These are phyloP conservation scores for Polygonum aviculare DNA, from an alignment of 148 eudicot species.

Conservation along the genomic window DNA sequence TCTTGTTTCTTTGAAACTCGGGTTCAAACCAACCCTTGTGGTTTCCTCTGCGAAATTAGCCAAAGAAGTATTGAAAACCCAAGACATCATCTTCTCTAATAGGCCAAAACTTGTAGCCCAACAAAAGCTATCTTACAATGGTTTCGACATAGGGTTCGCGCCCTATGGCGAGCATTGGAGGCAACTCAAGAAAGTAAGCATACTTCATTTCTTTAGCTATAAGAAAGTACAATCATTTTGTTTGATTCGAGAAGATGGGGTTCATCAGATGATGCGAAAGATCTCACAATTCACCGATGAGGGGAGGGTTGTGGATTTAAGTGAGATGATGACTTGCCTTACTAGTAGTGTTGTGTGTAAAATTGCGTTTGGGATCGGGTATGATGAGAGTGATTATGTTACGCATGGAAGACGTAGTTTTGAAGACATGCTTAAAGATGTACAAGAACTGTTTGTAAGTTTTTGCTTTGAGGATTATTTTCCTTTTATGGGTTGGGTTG, in stretches of 20 bases:
- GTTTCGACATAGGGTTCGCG: constrained; percentile 15
- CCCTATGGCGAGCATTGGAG: constrained; percentile 19
- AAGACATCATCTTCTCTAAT: neutral
- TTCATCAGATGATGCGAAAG: neutral
- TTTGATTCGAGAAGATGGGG: neutral
- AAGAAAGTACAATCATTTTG: constrained; percentile 12
- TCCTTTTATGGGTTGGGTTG: constrained; percentile 22
- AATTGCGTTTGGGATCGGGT: constrained; percentile 22
- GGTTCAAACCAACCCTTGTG: neutral
- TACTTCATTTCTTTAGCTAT: constrained; percentile 21
- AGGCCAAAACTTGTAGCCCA: neutral
- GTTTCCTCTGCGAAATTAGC: neutral
- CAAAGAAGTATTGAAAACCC: neutral
- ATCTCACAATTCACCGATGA: constrained; percentile 4
- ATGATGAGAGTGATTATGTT: neutral
- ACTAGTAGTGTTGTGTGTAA: constrained; percentile 8
- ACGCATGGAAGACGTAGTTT: neutral
- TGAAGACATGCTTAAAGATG: constrained; percentile 15
- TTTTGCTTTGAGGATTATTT: constrained; percentile 20
- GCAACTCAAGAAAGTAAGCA: constrained; percentile 15
- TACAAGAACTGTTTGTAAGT: constrained; percentile 9
- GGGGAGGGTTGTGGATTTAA: neutral
- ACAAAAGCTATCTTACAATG: constrained; percentile 11
- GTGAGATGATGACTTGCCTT: constrained; percentile 1
- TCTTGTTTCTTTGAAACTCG: neutral